Evolutionary conservation across 371 early-diverging fungal species (phyloP), one percentile per base, ranked within the genome.

Genomic region (Furculomyces boomerangus): DNA sequence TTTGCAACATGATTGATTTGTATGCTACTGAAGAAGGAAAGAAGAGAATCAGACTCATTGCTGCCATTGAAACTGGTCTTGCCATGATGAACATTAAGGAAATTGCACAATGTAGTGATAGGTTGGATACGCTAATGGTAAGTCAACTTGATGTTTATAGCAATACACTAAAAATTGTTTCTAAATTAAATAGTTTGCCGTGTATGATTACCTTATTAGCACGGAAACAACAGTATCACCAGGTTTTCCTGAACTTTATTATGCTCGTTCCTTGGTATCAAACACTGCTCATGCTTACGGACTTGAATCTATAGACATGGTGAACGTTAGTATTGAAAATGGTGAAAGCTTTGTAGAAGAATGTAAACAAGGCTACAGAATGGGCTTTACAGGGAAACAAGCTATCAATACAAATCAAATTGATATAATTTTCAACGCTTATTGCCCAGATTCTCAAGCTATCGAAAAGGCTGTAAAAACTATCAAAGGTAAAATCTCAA

Each of bases 361-460:
- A 68, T 83, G 88, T 60, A 64, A 62, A 29, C 88, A 91, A 66
- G 94, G 89, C 1, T 76, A 82, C 25, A 73, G 80, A 49, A 88
- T 90, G 80, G 94, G 93, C 3, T 93, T 90, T 69, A 80, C 88
- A 26, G 94, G 94, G 50, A 93, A 93, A 71, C 91, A 90, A 67
- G 90, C 89, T 1, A 88, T 93, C 51, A 93, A 93, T 59, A 93
- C 94, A 27, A 73, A 72, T 5, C 94, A 93, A 61, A 75, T 92
- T 22, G 82, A 84, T 22, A 72, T 72, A 7, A 90, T 93, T 55
- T 89, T 92, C 53, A 60, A 67, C 24, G 60, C 61, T 31, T 93
- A 87, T 63, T 60, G 80, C 53, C 94, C 94, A 10, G 77, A 79
- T 28, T 67, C 66, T 26, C 67, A 74, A 57, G 53, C 58, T n/a